Conservation (phyloP, 441 rosid species). For the Dalechampia spathulata region DNA sequence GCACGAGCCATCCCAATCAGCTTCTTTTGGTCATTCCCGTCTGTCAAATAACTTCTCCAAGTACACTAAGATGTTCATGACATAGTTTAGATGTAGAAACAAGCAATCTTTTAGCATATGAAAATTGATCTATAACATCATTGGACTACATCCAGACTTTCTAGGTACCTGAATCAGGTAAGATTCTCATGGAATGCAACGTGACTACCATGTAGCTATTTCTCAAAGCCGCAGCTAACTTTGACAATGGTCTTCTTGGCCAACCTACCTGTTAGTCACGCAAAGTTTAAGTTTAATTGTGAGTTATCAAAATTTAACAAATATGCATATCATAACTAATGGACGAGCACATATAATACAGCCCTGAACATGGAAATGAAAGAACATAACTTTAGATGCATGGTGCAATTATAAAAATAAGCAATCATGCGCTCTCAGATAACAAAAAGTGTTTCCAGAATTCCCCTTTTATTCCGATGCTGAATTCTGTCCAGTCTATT, state of each 20-base stretch:
- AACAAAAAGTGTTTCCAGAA: not conserved
- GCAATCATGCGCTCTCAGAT: not conserved
- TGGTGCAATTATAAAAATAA: not conserved
- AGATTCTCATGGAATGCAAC: conserved; percentile 59
- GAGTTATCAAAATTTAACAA: not conserved
- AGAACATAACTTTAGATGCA: not conserved
- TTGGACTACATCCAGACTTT: conserved; percentile 6
- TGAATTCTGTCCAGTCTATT: not conserved
- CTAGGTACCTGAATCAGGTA: conserved; percentile 61
- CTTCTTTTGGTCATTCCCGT: conserved; percentile 52
- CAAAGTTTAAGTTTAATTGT: not conserved
- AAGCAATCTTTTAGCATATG: conserved; percentile 13
- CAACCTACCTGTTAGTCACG: conserved; percentile 65
- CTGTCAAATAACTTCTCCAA: conserved; percentile 96
- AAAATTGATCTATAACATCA: conserved; percentile 3
- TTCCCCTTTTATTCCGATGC: not conserved
- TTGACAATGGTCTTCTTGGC: conserved; percentile 87
- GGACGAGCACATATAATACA: not conserved
- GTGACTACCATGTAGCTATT: conserved; percentile 96
- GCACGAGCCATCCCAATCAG: conserved; percentile 99
- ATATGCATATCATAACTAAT: not conserved
- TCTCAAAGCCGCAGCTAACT: conserved; percentile 80
- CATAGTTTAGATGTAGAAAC: conserved; percentile 33
- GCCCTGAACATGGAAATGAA: not conserved
- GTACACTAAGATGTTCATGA: conserved; percentile 86